These are phyloP conservation scores for Neonectria punicea DNA, from an alignment of 2,329 filamentous ascomycete genomes.

Conservation along the genomic window DNA sequence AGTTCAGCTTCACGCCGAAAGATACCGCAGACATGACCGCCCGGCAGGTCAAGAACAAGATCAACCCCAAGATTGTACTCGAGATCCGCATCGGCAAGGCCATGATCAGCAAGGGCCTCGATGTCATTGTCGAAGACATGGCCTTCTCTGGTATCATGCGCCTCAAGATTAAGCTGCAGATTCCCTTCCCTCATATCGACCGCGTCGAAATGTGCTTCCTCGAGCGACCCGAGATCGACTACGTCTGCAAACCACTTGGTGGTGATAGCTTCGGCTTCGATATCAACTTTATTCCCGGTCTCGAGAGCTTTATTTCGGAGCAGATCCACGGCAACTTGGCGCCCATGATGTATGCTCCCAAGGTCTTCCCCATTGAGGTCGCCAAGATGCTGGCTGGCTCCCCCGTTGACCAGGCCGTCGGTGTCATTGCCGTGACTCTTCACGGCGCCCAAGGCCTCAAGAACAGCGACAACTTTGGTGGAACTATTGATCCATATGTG, in stretches of 20 bases:
- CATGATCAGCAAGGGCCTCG: constrained; percentile 95
- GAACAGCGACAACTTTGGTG: constrained; percentile 93
- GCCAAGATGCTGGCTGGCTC: constrained; percentile 97
- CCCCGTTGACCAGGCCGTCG: constrained; percentile 93
- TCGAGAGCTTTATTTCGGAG: constrained; percentile 93
- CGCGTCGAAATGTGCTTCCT: constrained; percentile 95
- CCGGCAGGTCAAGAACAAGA: constrained; percentile 90
- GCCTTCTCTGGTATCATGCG: constrained; percentile 95
- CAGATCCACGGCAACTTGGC: constrained; percentile 93
- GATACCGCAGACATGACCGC: constrained; percentile 92
- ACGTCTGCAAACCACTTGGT: constrained; percentile 96
- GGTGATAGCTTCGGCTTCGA: constrained; percentile 97
- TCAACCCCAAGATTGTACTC: constrained; percentile 96
- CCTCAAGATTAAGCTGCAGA: constrained; percentile 96
- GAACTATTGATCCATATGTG: constrained; percentile 90
- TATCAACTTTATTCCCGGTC: constrained; percentile 97
- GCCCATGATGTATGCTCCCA: constrained; percentile 98
- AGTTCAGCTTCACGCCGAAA: constrained; percentile 98
- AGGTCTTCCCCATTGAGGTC: constrained; percentile 98
- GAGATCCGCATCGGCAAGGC: constrained; percentile 96
- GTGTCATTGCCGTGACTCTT: constrained; percentile 89
- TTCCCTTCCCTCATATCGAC: constrained; percentile 95
- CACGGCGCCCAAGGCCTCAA: constrained; percentile 93
- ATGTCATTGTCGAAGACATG: constrained; percentile 98
- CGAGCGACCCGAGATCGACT: constrained; percentile 89